Conservation (phyloP, 306 rosid species). For the Senna tora region DNA sequence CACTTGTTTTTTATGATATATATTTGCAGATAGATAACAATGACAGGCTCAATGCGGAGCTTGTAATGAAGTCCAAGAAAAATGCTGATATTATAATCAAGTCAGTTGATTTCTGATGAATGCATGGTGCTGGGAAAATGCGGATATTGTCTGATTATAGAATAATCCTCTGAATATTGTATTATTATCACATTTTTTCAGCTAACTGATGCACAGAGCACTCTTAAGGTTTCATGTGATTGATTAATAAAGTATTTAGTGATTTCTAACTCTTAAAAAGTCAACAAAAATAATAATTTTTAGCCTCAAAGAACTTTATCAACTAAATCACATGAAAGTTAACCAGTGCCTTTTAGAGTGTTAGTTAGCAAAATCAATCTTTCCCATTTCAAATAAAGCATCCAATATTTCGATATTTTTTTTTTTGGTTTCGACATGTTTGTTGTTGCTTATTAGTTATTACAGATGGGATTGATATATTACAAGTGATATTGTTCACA, state of each 20-base stretch:
- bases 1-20: conserved; percentile 25
- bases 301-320: too few relatives aligned
- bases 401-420: background rate
- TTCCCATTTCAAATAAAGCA: background rate
- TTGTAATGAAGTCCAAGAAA: conserved; percentile 73
- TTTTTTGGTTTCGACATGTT: background rate
- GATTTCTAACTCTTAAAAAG: too few relatives aligned
- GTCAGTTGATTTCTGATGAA: conserved; percentile 73
- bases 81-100: conserved; percentile 75
- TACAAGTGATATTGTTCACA: background rate
- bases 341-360: too few relatives aligned
- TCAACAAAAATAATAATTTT: too few relatives aligned
- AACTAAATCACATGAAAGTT: too few relatives aligned
- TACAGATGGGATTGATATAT: background rate
- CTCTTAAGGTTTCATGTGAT: too few relatives aligned
- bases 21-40: conserved; percentile 89
- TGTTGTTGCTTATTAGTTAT: background rate
- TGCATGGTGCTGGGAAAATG: background rate
- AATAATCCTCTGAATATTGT: too few relatives aligned
- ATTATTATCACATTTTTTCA: too few relatives aligned
- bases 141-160: too few relatives aligned
- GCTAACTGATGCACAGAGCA: too few relatives aligned
- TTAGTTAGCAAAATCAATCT: too few relatives aligned
- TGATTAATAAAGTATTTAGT: too few relatives aligned
- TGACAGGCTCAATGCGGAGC: conserved; percentile 85